Conservation (phyloP, 352 stramenopile species). For the Pseudoperonospora humuli region DNA sequence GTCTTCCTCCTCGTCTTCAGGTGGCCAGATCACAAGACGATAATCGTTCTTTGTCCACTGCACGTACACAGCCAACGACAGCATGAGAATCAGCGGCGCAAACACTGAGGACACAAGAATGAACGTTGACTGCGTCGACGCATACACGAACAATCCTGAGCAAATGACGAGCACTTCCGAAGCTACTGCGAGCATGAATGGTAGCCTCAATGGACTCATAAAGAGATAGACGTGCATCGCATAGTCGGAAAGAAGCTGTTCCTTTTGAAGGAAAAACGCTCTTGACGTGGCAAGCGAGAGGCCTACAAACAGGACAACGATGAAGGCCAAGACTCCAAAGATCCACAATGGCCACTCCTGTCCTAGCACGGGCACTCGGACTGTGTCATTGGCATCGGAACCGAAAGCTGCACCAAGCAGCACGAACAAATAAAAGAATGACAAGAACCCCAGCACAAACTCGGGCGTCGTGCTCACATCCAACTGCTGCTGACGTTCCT, state of each 20-base stretch:
- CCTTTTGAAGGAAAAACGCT: slow-evolving; percentile 77
- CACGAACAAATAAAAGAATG: slow-evolving; percentile 83
- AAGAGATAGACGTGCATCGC: slow-evolving; percentile 72
- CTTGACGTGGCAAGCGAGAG: slow-evolving; percentile 66
- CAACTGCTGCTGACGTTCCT: slow-evolving; percentile 46
- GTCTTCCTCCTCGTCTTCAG: slow-evolving; percentile 74
- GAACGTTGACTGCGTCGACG: slow-evolving; percentile 66
- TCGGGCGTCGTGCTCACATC: slow-evolving; percentile 74
- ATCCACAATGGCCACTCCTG: slow-evolving; percentile 79
- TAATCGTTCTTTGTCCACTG: slow-evolving; percentile 83
- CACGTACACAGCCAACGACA: slow-evolving; percentile 60
- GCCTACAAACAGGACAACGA: slow-evolving; percentile 72
- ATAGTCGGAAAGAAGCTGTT: slow-evolving; percentile 72
- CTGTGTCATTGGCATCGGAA: slow-evolving; percentile 35
- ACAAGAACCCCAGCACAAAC: slow-evolving; percentile 76
- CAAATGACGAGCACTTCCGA: slow-evolving; percentile 79
- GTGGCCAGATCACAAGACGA: slow-evolving; percentile 72
- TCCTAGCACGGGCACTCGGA: slow-evolving; percentile 44
- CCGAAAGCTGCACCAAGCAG: slow-evolving; percentile 72
- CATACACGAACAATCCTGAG: slow-evolving; percentile 73
- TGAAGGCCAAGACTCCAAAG: slow-evolving; percentile 79
- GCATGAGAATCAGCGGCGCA: slow-evolving; percentile 64
- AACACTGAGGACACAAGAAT: slow-evolving; percentile 76
- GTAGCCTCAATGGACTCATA: slow-evolving; percentile 45
- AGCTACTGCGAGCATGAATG: slow-evolving; percentile 70